Percentiles rank a stretch among this genome's conserved stretches.
phyloP scores from a whole-genome alignment of 768 basidiomycete species.

The Cyathus striatus region DNA sequence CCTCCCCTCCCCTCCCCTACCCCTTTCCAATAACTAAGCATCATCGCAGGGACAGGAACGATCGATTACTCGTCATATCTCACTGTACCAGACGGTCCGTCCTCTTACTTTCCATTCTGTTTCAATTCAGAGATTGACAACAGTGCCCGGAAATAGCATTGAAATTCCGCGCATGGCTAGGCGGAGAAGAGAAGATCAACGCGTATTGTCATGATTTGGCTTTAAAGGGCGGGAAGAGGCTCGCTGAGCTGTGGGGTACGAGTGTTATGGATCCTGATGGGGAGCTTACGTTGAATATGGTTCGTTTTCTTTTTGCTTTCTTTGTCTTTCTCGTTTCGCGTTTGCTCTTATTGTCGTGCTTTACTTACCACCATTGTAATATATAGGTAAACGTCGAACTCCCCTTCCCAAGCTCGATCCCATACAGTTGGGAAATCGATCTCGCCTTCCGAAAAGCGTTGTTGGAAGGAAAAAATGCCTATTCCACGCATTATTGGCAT shows the following conservation, averaged over 20 bases:
- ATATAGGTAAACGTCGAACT: conserved; percentile 39
- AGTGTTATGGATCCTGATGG: conserved; percentile 55
- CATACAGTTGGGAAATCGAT: conserved; percentile 12
- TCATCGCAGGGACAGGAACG: conserved; percentile 49
- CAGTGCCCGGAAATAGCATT: conserved; percentile 41
- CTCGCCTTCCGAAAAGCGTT: conserved; percentile 19
- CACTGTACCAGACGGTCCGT: conserved; percentile 42
- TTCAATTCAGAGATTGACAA: background rate
- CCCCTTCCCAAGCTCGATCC: conserved; percentile 24
- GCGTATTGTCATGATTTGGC: conserved; percentile 72
- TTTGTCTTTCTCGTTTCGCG: too few species aligned
- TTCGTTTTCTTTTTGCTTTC: conserved; percentile 23
- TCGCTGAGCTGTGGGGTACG: conserved; percentile 66
- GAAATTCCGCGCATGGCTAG: conserved; percentile 73
- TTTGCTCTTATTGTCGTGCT: too few species aligned
- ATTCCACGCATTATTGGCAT: conserved; percentile 26
- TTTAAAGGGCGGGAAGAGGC: conserved; percentile 53
- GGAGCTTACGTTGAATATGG: conserved; percentile 74
- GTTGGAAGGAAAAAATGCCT: conserved; percentile 22
- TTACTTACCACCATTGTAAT: too few species aligned
- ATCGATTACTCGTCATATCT: conserved; percentile 45
- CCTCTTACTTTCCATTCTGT: background rate
- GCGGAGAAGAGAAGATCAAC: conserved; percentile 77
- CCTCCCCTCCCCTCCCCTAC: conserved; percentile 6
- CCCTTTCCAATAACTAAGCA: background rate